phyloP scores from a whole-genome alignment of 164 flowering plant species.

The Brasenia schreberi region DNA sequence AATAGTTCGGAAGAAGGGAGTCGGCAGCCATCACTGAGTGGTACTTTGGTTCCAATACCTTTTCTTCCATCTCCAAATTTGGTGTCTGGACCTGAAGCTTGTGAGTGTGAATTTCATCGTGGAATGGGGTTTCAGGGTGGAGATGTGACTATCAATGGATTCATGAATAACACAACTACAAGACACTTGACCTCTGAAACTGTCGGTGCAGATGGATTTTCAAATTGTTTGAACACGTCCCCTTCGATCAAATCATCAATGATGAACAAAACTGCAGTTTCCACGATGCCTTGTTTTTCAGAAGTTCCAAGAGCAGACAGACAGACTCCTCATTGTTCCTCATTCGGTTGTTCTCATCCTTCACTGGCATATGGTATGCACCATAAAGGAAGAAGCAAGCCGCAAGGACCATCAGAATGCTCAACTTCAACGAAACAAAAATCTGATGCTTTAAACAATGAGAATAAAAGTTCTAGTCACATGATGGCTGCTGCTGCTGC shows the following conservation, averaged over 20 bases:
- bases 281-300: background rate
- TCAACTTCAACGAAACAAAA: background rate
- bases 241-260: constrained; percentile 57
- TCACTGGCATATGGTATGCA: background rate
- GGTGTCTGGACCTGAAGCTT: background rate
- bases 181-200: constrained; percentile 24
- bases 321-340: background rate
- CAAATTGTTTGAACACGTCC: constrained; percentile 74
- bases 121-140: constrained; percentile 71
- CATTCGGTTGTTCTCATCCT: background rate
- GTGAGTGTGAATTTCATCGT: constrained; percentile 61
- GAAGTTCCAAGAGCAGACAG: background rate
- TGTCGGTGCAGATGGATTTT: constrained; percentile 53
- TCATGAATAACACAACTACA: constrained; percentile 25
- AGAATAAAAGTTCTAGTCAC: background rate
- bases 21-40: background rate
- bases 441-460: background rate
- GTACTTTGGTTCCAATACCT: background rate
- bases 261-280: constrained; percentile 68
- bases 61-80: background rate
- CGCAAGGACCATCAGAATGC: background rate
- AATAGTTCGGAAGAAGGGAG: constrained; percentile 28
- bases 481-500: background rate
- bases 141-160: constrained; percentile 16
- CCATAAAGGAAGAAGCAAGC: background rate